Evolutionary conservation across 2,329 filamentous ascomycete genomes (phyloP).

Genomic region (Nannizziopsis arthrosporioides): DNA sequence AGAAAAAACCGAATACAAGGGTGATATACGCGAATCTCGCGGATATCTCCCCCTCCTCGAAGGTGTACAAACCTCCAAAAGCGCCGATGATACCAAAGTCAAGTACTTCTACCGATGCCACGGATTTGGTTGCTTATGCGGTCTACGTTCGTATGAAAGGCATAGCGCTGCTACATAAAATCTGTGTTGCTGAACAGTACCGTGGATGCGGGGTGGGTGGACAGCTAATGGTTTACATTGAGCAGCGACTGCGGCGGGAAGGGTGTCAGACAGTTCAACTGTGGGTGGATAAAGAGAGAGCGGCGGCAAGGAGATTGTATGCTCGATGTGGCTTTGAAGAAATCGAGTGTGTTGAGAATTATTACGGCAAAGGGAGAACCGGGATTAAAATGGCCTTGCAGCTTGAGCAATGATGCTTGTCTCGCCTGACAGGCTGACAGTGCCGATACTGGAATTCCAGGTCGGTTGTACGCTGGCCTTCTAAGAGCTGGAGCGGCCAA

Average conservation of each 20-base stretch:
- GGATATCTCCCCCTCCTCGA: slow-evolving; percentile 3
- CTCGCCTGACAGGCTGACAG: no score
- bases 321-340: slow-evolving; percentile 36
- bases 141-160: slow-evolving; percentile 38
- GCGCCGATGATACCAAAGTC: slow-evolving; percentile 12
- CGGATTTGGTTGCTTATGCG: slow-evolving; percentile 35
- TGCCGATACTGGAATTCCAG: no score
- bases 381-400: slow-evolving; percentile 36
- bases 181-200: slow-evolving; percentile 39
- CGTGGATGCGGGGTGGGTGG: slow-evolving; percentile 39
- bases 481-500: no score
- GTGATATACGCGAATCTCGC: slow-evolving; percentile 27
- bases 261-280: slow-evolving; percentile 40
- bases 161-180: slow-evolving; percentile 40
- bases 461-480: no score
- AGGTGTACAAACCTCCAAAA: slow-evolving; percentile 3
- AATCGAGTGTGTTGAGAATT: slow-evolving; percentile 37
- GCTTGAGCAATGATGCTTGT: slow-evolving; percentile 2
- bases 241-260: slow-evolving; percentile 33
- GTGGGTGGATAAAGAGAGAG: slow-evolving; percentile 42
- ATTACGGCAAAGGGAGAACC: slow-evolving; percentile 40
- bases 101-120: slow-evolving; percentile 13
- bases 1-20: slow-evolving; percentile 39
- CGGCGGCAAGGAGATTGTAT: slow-evolving; percentile 38
- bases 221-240: slow-evolving; percentile 36